Evolutionary conservation across 352 stramenopile species (phyloP), one percentile per base, ranked within the genome.

Genomic region (Pythium phragmitis): DNA sequence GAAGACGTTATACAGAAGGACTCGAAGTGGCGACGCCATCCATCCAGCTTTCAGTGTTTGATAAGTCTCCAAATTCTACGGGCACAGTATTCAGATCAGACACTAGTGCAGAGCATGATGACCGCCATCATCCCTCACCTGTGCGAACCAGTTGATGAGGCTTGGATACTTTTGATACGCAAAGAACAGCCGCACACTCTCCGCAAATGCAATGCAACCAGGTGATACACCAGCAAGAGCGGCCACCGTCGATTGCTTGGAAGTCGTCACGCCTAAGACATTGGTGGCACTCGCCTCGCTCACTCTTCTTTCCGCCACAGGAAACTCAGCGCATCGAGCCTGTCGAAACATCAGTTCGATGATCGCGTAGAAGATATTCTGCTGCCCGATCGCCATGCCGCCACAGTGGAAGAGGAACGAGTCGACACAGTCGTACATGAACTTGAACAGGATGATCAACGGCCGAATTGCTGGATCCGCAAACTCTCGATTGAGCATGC

Each of bases 391-490:
- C 13, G 85, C 83, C 82, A 94, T 89, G 17, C 77, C 72, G 14
- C 85, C 79, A 53, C 83, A 94, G 49, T 92, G 63, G 53, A 84
- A 91, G 7, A 94, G 65, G 51, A 94, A 88, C 23, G 73, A 60
- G 50, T 94, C 83, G 37, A 91, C 77, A 60, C 83, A 91, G 58
- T 86, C 80, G 54, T 94, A 94, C 83, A 88, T 91, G 49, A 94
- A 91, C 68, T 76, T 80, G 58, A 91, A 89, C 56, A 91, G 80
- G 19, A 85, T 75, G 19, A 83, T 63, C 8, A 75, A 53, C 28
- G 58, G 64, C 19, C 46, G 47, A 2, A 74, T 65, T 3, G 50
- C 36, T 11, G 65, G 30, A 51, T 72, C 58, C 0, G 39, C 34
- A 23, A 63, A 57, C 17, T 69, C 33, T n/a, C 53, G 54, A 51